phyloP scores from a whole-genome alignment of 2,329 filamentous ascomycete genomes.

The Fusarium decemcellulare region DNA sequence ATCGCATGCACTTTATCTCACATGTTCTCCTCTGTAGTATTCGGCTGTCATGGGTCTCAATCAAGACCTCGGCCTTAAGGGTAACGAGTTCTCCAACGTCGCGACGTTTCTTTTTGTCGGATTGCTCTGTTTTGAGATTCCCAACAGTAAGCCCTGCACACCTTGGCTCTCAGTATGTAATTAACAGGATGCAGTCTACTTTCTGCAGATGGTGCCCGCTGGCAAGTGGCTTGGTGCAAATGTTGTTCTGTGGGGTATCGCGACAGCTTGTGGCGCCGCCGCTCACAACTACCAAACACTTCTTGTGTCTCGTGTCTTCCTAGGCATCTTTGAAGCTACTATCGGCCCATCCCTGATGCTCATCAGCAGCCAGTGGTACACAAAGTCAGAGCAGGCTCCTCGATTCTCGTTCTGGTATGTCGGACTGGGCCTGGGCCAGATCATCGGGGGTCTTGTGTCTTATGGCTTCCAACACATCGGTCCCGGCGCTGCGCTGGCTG shows the following conservation, averaged over 20 bases:
- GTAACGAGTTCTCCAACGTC: slow-evolving; percentile 74
- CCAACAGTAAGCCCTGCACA: slow-evolving; percentile 62
- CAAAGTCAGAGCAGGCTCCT: slow-evolving; percentile 72
- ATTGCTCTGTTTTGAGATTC: slow-evolving; percentile 70
- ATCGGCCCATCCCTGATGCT: slow-evolving; percentile 73
- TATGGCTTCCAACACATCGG: slow-evolving; percentile 70
- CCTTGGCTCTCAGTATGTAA: neutral
- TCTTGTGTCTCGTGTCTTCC: slow-evolving; percentile 68
- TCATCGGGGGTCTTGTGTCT: slow-evolving; percentile 75
- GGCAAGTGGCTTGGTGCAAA: slow-evolving; percentile 74
- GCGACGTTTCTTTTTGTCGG: slow-evolving; percentile 76
- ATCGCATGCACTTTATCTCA: neutral
- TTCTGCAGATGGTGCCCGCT: slow-evolving; percentile 72
- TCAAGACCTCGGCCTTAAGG: slow-evolving; percentile 65
- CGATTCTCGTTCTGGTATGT: slow-evolving; percentile 74
- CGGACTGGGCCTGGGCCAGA: slow-evolving; percentile 72
- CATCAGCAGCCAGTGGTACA: slow-evolving; percentile 73
- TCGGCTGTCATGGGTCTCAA: slow-evolving; percentile 76
- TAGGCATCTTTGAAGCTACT: slow-evolving; percentile 73
- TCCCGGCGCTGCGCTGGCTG: slow-evolving; percentile 68
- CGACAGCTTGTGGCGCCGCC: slow-evolving; percentile 67
- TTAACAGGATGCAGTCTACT: slow-evolving; percentile 57
- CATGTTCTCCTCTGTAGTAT: slow-evolving; percentile 60
- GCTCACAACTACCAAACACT: slow-evolving; percentile 67
- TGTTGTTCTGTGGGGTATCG: slow-evolving; percentile 71